phyloP scores from a whole-genome alignment of 2,329 filamentous ascomycete species.

The Penicillium sp. region DNA sequence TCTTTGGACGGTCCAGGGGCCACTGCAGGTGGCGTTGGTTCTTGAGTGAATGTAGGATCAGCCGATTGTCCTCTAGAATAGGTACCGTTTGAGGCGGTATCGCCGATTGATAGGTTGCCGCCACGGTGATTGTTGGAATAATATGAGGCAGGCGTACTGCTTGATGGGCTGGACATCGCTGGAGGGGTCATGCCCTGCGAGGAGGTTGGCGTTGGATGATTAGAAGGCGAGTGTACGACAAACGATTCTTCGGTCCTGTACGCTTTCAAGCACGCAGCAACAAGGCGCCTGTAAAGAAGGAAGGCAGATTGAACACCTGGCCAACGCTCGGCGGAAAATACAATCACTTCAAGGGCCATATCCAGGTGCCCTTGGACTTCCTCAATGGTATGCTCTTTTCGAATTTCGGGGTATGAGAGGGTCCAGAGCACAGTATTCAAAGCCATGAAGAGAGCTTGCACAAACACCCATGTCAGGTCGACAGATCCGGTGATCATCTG shows the following conservation, averaged over 20 bases:
- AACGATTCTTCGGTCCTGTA: slow-evolving; percentile 64
- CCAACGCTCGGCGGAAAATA: slow-evolving; percentile 81
- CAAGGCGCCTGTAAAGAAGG: slow-evolving; percentile 81
- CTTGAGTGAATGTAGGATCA: slow-evolving; percentile 29
- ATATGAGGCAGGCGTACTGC: slow-evolving; percentile 35
- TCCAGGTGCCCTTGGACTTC: slow-evolving; percentile 74
- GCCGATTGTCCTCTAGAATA: slow-evolving; percentile 36
- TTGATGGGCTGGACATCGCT: slow-evolving; percentile 41
- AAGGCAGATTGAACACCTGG: slow-evolving; percentile 82
- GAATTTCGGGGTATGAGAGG: slow-evolving; percentile 80
- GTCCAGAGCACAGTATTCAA: slow-evolving; percentile 91
- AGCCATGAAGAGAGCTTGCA: slow-evolving; percentile 84
- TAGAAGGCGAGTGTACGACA: slow-evolving; percentile 50
- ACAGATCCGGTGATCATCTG: slow-evolving; percentile 74
- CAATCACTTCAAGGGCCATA: slow-evolving; percentile 73
- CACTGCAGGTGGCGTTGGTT: slow-evolving; percentile 21
- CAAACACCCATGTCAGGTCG: slow-evolving; percentile 91
- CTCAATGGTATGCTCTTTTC: slow-evolving; percentile 66
- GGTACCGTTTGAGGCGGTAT: slow-evolving; percentile 30
- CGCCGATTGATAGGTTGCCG: slow-evolving; percentile 27
- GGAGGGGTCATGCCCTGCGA: slow-evolving; percentile 42
- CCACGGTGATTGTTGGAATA: slow-evolving; percentile 34
- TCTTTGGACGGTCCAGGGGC: slow-evolving; percentile 20
- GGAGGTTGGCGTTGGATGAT: slow-evolving; percentile 41
- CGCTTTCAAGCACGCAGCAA: slow-evolving; percentile 80